Base-by-base conservation (phyloP, 116 monocot genomes). In the Phalaenopsis hybrid region DNA sequence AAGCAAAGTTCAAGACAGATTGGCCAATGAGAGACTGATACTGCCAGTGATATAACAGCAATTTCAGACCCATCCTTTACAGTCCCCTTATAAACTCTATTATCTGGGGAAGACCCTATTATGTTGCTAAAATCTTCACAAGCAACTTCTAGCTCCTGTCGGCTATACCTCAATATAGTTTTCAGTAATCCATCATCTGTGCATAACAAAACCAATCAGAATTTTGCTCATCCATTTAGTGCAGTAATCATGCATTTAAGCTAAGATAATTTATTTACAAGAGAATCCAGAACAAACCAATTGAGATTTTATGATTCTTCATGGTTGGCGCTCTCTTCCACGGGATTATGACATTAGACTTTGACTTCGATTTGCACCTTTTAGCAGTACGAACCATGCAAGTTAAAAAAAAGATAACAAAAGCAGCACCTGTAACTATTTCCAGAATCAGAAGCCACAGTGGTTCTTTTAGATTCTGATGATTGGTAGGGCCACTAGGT, bases 111-210 rank as follows among this genome's bases (percentile, higher is more conserved):
- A 55, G 99, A 91, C 2, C 95, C 89, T 76, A 99, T 99, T 61
- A 99, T 98, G 79, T 95, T 99, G 85, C 95, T 99, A 65, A 99
- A 99, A 87, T 95, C 99, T 86, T 99, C 99, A 84, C 95, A 99
- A 68, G 99, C 93, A 80, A 89, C 70, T 87, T 95, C 95, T 86
- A 99, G 99, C 41, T 93, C 92, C 55, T 93, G 92, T 8, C 92
- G 85, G 50, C 86, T 92, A 59, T 92, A 81, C 73, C 84, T 92
- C 61, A 78, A 16, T 10, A 92, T 85, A 80, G 88, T 84, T 79
- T 95, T 98, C 81, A 94, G 81, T 68, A 99, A 59, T 77, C 86
- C 89, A 44, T 83, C 79, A 82, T 93, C 92, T 94, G 59, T 57
- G 43, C 65, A 50, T 46, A 77, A 77, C 3, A 45, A 79, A 28